Conservation (phyloP, 192 early-diverging fungal genomes). For the Backusella circina region DNA sequence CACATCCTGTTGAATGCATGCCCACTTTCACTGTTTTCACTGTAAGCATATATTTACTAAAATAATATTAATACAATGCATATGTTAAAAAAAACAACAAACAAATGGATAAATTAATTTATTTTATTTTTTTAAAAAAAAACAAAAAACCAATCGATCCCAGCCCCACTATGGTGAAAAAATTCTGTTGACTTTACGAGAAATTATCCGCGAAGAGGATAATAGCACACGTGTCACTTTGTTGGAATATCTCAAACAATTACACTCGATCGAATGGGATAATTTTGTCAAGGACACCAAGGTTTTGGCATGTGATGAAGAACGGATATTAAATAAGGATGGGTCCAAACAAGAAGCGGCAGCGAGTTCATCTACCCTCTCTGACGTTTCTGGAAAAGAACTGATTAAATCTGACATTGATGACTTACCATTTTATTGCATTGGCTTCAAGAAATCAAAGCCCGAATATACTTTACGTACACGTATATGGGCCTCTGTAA, state of each 20-base stretch:
- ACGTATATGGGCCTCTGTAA: constrained; percentile 84
- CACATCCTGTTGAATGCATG: constrained; percentile 78
- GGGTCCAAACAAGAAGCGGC: not conserved
- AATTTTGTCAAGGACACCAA: constrained; percentile 89
- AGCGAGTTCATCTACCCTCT: constrained; percentile 18
- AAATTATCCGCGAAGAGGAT: constrained; percentile 83
- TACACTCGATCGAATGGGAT: constrained; percentile 82
- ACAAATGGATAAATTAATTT: not conserved
- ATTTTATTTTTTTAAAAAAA: not conserved
- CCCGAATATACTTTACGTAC: constrained; percentile 82
- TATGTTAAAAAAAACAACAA: not conserved
- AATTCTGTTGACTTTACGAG: constrained; percentile 74
- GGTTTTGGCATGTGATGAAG: constrained; percentile 65
- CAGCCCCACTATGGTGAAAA: constrained; percentile 83
- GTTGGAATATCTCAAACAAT: constrained; percentile 78
- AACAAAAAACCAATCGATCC: not conserved
- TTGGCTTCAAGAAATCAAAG: constrained; percentile 78
- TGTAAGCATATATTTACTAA: constrained; percentile 15
- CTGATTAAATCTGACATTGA: constrained; percentile 68
- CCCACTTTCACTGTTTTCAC: constrained; percentile 82
- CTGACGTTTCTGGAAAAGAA: constrained; percentile 40
- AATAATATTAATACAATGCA: not conserved
- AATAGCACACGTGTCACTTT: constrained; percentile 76
- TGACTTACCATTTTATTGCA: constrained; percentile 76
- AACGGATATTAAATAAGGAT: constrained; percentile 26